Conservation (phyloP, 495 filamentous ascomycete species). For the Neurospora sp. region DNA sequence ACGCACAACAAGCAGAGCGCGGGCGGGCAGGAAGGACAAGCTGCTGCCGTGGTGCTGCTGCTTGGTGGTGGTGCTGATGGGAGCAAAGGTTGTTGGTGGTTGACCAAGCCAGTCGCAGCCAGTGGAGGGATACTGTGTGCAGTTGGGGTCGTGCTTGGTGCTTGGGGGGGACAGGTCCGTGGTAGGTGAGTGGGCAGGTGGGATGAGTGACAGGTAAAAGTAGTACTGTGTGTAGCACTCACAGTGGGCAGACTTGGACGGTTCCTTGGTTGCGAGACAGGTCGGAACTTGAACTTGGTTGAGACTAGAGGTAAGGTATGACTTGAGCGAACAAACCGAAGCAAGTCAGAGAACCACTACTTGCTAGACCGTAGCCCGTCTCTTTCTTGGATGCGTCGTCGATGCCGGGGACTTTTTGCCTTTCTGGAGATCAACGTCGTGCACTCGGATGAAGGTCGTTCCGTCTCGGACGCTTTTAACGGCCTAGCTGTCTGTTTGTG, state of each 20-base stretch:
- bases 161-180: background rate
- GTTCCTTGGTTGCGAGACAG: background rate
- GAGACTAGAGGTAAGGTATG: background rate
- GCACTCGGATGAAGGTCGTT: background rate
- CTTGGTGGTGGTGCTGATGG: background rate
- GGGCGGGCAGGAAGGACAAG: background rate
- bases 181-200: background rate
- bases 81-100: background rate
- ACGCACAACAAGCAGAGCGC: background rate
- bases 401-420: background rate
- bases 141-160: background rate
- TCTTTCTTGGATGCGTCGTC: background rate
- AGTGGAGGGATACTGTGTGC: background rate
- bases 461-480: background rate
- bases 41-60: background rate
- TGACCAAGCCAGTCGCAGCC: background rate
- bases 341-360: background rate
- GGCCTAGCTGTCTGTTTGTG: background rate
- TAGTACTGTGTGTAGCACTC: conserved; percentile 1
- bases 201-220: background rate
- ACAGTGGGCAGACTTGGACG: background rate
- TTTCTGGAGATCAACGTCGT: background rate
- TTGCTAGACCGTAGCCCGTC: background rate
- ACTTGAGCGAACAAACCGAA: background rate
- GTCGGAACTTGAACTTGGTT: background rate